A percentile compares a stretch with the other conserved stretches of the same genome.
Evolutionary conservation across 192 early-diverging fungal genomes (phyloP).

Genomic region (Coemansia asiatica): DNA sequence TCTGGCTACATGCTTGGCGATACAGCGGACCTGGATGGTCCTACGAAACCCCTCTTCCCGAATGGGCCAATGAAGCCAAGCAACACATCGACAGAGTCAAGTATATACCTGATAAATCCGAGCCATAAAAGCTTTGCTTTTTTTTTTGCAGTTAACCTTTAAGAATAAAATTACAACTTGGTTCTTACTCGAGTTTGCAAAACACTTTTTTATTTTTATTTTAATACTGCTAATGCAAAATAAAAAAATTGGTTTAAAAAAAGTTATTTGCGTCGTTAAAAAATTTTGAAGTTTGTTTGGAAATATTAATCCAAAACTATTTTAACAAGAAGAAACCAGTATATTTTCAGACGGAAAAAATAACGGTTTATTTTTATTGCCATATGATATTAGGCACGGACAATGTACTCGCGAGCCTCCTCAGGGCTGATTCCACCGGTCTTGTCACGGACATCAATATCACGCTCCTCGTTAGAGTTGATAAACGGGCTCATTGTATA

Average conservation of each 20-base stretch:
- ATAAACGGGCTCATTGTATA: constrained; percentile 23
- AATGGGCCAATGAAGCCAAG: constrained; percentile 71
- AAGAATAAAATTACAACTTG: no score
- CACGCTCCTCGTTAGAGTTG: constrained; percentile 33
- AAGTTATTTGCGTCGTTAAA: no score
- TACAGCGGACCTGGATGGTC: constrained; percentile 75
- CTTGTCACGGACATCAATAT: constrained; percentile 49
- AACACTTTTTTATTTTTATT: no score
- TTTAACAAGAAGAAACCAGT: no score
- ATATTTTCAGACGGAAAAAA: neutral
- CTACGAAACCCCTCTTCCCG: constrained; percentile 77
- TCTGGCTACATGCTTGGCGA: constrained; percentile 91
- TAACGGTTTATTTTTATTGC: no score
- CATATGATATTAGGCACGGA: constrained; percentile 12
- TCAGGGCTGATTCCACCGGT: constrained; percentile 38
- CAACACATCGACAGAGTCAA: constrained; percentile 43
- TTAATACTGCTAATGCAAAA: no score
- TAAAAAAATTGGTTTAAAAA: no score
- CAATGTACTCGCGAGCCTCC: constrained; percentile 45
- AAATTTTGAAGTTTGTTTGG: constrained; percentile 1
- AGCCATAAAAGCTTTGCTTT: neutral
- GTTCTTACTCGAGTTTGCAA: no score
- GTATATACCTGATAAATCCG: constrained; percentile 5
- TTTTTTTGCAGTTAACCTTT: neutral
- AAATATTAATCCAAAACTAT: no score